A percentile compares a stretch with the other conserved stretches of the same genome.
These are phyloP conservation scores for Juncus inflexus DNA, from an alignment of 176 grass and related monocot genomes.

Conservation along the genomic window DNA sequence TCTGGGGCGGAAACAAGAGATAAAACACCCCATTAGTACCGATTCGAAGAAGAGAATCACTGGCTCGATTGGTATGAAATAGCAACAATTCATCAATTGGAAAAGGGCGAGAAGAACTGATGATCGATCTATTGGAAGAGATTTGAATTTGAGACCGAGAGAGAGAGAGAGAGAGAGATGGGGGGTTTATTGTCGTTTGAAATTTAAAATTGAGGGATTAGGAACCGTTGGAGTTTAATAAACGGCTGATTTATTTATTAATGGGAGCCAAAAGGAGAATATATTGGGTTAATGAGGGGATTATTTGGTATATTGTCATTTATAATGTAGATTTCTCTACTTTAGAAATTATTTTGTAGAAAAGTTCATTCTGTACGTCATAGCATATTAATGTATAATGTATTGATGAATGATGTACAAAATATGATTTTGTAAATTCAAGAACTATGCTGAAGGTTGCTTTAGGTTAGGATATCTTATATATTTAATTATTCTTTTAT, in stretches of 20 bases:
- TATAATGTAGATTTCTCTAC: neutral
- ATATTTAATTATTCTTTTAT: no score
- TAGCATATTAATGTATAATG: no score
- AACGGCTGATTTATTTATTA: conserved; percentile 6
- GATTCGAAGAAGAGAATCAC: conserved; percentile 38
- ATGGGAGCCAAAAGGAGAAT: neutral
- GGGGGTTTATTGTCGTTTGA: neutral
- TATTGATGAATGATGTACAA: no score
- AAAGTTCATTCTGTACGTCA: no score
- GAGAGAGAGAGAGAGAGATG: conserved; percentile 14
- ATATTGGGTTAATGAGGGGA: neutral
- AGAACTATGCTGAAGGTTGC: no score
- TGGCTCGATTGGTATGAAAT: conserved; percentile 24
- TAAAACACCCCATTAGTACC: conserved; percentile 56
- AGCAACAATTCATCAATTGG: conserved; percentile 27
- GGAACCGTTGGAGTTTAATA: conserved; percentile 10
- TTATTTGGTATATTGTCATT: neutral
- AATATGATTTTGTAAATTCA: no score
- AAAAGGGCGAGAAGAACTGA: conserved; percentile 9
- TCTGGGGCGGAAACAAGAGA: conserved; percentile 47
- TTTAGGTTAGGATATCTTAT: no score
- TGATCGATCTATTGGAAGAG: neutral
- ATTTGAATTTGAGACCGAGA: conserved; percentile 27
- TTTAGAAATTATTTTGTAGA: neutral
- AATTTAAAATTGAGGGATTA: conserved; percentile 16